Conservation (phyloP, 176 grass and related monocot genomes). For the Saccharum officinarum region DNA sequence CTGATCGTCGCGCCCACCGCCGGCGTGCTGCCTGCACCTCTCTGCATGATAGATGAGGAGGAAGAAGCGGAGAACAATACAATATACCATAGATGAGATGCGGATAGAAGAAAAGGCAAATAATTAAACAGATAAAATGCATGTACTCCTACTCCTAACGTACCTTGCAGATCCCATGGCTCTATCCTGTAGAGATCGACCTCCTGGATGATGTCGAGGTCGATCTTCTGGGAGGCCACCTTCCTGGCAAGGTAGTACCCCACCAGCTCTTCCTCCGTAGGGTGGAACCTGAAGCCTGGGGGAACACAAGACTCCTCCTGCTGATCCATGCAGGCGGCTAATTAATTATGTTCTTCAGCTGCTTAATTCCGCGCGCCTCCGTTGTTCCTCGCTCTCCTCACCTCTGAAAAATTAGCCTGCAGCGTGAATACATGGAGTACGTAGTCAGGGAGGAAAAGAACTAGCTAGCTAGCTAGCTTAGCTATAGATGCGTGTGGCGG, state of each 20-base stretch:
- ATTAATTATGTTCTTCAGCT: no score
- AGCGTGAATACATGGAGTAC: no score
- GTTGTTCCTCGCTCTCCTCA: no score
- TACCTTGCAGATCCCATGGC: constrained; percentile 89
- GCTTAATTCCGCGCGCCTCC: no score
- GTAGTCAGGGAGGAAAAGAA: no score
- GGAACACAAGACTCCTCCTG: constrained; percentile 43
- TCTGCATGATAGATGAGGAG: background rate
- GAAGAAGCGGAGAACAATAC: no score
- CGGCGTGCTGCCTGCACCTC: constrained; percentile 38
- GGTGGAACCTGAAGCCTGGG: constrained; percentile 91
- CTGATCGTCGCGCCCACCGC: constrained; percentile 37
- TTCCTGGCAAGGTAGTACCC: constrained; percentile 80
- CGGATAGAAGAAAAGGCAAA: no score
- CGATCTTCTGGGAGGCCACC: constrained; percentile 49
- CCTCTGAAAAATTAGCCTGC: no score
- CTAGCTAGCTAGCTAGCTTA: no score
- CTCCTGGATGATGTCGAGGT: constrained; percentile 69
- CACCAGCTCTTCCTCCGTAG: constrained; percentile 96
- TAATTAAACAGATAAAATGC: no score
- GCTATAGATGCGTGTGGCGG: no score
- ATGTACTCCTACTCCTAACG: background rate
- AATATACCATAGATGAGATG: background rate
- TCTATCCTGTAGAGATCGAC: constrained; percentile 80
- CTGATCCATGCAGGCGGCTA: background rate